Evolutionary conservation across 2,329 filamentous ascomycete species (phyloP).

Genomic region (Cladorrhinum sp.): DNA sequence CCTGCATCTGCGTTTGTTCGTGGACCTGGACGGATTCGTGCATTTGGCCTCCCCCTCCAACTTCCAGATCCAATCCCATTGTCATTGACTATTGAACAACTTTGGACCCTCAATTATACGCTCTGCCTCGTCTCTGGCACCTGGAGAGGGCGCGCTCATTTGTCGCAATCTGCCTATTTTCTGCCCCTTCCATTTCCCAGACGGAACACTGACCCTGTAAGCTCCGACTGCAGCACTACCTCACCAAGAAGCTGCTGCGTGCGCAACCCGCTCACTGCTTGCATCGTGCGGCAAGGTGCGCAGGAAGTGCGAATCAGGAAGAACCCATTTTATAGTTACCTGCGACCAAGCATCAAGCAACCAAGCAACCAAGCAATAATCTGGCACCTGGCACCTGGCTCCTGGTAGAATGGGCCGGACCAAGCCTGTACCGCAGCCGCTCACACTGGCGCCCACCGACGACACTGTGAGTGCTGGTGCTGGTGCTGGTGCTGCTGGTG

Average conservation of each 20-base stretch:
- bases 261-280: constrained; percentile 25
- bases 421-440: constrained; percentile 57
- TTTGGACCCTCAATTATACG: background rate
- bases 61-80: background rate
- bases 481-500: constrained; percentile 25
- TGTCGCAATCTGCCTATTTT: constrained; percentile 36
- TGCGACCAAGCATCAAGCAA: background rate
- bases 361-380: background rate
- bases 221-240: constrained; percentile 27
- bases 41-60: background rate
- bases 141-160: constrained; percentile 23
- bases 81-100: no score
- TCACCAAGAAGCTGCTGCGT: constrained; percentile 35
- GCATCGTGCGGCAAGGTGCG: constrained; percentile 30
- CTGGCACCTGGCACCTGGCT: constrained; percentile 15
- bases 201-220: constrained; percentile 21
- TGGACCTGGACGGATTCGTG: background rate
- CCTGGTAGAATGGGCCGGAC: constrained; percentile 46
- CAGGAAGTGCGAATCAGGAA: constrained; percentile 33
- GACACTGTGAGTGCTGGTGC: constrained; percentile 30
- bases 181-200: constrained; percentile 22
- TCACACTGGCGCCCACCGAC: constrained; percentile 45
- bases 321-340: background rate
- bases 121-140: background rate
- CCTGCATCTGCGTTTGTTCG: background rate